phyloP scores from a whole-genome alignment of 345 rosid genomes.

The Sisymbrium altissimum region DNA sequence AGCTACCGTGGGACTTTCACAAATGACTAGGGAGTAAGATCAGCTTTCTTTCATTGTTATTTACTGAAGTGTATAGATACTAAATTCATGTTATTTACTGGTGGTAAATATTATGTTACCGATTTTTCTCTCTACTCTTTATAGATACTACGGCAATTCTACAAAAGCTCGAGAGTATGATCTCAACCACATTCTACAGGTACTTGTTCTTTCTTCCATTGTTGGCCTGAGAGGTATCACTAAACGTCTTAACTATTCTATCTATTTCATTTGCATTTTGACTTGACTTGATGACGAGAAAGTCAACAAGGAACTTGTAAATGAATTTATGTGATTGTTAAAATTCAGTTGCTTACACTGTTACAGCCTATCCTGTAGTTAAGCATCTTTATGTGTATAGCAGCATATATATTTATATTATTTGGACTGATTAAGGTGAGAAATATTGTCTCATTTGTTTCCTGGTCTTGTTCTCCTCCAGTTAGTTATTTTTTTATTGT shows the following conservation, averaged over 20 bases:
- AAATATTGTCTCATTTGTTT: slow-evolving; percentile 9
- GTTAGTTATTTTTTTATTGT: not conserved
- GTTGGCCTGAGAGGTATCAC: slow-evolving; percentile 10
- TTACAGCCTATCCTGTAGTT: not conserved
- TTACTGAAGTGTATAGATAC: not conserved
- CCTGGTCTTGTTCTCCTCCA: slow-evolving; percentile 1
- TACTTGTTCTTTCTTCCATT: slow-evolving; percentile 23
- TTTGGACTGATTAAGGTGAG: slow-evolving; percentile 3
- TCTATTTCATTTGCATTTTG: slow-evolving; percentile 3
- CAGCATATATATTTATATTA: not conserved
- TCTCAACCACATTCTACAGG: slow-evolving; percentile 84
- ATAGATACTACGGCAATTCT: slow-evolving; percentile 77
- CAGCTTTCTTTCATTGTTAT: slow-evolving; percentile 5
- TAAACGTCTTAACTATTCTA: not conserved
- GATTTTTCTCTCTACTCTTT: slow-evolving; percentile 3
- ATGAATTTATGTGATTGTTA: not conserved
- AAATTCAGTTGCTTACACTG: not conserved
- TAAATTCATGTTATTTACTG: not conserved
- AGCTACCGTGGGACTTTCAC: slow-evolving; percentile 78
- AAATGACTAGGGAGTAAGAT: slow-evolving; percentile 79
- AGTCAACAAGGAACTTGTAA: not conserved
- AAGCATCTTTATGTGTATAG: not conserved
- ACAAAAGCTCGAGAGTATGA: slow-evolving; percentile 81
- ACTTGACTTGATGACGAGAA: slow-evolving; percentile 8
- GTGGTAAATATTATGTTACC: not conserved